phyloP scores from a whole-genome alignment of 75 land plant genomes.

The Cunninghamia lanceolata region DNA sequence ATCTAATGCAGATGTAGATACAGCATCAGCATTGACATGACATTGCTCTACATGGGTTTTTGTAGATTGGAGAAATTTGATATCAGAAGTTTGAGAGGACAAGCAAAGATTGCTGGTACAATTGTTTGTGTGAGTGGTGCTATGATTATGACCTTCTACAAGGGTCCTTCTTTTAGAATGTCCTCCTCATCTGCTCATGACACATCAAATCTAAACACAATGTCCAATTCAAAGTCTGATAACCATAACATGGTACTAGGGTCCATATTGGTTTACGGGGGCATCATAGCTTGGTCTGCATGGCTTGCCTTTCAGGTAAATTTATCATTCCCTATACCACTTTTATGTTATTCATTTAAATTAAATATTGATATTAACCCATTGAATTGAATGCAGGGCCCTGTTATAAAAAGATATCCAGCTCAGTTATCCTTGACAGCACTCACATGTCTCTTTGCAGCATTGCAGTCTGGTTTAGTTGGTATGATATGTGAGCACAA shows the following conservation, averaged over 20 bases:
- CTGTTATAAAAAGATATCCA: neutral
- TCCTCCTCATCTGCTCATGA: neutral
- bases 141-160: conserved; percentile 31
- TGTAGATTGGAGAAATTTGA: conserved; percentile 28
- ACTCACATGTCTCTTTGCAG: neutral
- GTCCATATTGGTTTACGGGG: neutral
- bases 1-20: neutral
- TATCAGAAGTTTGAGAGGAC: conserved; percentile 24
- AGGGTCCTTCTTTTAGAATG: conserved; percentile 15
- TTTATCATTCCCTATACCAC: neutral
- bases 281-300: conserved; percentile 3
- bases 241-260: conserved; percentile 18
- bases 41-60: neutral
- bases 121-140: conserved; percentile 29
- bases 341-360: neutral
- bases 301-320: conserved; percentile 9
- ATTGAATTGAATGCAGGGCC: conserved; percentile 11
- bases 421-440: neutral
- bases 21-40: neutral
- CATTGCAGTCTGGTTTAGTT: conserved; percentile 35
- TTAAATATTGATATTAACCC: neutral
- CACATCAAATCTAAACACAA: neutral
- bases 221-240: conserved; percentile 8
- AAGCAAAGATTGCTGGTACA: conserved; percentile 30
- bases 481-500: conserved; percentile 22